Conservation (phyloP, 2,329 filamentous ascomycete species). For the Clonostachys solani region DNA sequence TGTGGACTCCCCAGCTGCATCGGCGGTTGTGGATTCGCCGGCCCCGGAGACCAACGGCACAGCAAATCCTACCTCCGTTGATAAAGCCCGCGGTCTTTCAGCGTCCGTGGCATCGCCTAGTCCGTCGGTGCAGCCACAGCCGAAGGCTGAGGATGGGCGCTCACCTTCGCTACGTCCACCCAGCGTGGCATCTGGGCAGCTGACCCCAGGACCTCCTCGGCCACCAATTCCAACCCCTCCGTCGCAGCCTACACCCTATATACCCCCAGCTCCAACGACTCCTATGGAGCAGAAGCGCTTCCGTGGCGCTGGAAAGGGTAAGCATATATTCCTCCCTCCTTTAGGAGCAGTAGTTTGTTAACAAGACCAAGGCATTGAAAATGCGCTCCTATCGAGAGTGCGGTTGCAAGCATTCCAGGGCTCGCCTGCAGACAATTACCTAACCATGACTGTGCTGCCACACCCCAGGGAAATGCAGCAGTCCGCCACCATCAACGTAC, state of each 20-base stretch:
- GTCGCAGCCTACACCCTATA: slow-evolving; percentile 11
- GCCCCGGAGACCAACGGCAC: slow-evolving; percentile 1
- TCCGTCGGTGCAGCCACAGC: background rate
- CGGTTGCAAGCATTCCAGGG: slow-evolving; percentile 39
- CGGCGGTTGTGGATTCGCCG: slow-evolving; percentile 16
- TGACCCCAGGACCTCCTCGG: background rate
- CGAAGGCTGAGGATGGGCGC: slow-evolving; percentile 8
- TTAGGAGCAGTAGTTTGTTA: slow-evolving; percentile 6
- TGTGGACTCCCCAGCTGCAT: slow-evolving; percentile 46
- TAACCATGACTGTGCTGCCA: slow-evolving; percentile 61
- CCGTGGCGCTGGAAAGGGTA: slow-evolving; percentile 38
- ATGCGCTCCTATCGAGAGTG: slow-evolving; percentile 65
- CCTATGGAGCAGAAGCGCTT: slow-evolving; percentile 28
- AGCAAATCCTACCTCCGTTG: slow-evolving; percentile 21
- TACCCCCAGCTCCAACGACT: slow-evolving; percentile 19
- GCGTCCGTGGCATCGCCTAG: background rate
- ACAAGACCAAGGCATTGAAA: slow-evolving; percentile 36
- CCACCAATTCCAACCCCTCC: slow-evolving; percentile 1
- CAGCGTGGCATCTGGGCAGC: slow-evolving; percentile 4
- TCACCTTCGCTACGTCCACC: slow-evolving; percentile 7
- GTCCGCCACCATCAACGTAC: slow-evolving; percentile 67
- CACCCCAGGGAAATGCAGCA: slow-evolving; percentile 64
- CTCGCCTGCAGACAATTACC: too few relatives aligned
- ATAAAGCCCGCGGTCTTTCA: slow-evolving; percentile 14
- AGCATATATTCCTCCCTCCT: background rate